These are phyloP conservation scores for Tuber umbilicatum DNA, from an alignment of 495 filamentous ascomycete genomes.

Conservation along the genomic window DNA sequence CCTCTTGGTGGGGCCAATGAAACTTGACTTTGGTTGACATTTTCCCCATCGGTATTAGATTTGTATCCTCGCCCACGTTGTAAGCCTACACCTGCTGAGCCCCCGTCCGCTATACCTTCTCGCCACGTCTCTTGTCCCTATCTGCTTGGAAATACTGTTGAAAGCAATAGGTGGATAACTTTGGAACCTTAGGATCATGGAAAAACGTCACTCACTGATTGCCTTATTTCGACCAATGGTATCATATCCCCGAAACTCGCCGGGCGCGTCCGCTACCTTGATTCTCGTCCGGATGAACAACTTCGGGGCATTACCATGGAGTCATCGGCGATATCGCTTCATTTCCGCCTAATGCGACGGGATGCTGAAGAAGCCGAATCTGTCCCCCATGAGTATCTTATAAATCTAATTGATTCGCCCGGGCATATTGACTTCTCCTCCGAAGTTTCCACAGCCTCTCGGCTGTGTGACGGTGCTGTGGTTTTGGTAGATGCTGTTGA, in stretches of 20 bases:
- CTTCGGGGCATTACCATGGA: constrained; percentile 98
- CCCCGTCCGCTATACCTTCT: constrained; percentile 10
- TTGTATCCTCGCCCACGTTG: constrained; percentile 93
- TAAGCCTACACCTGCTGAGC: constrained; percentile 48
- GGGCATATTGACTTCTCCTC: constrained; percentile 99
- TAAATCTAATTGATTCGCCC: constrained; percentile 97
- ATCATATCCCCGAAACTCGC: constrained; percentile 97
- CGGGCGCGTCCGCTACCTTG: constrained; percentile 95
- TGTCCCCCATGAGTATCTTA: constrained; percentile 76
- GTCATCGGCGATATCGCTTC: constrained; percentile 93
- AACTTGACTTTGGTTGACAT: constrained; percentile 18
- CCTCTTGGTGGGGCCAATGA: constrained; percentile 8
- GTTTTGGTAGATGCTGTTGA: constrained; percentile 98
- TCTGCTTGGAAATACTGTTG: not conserved
- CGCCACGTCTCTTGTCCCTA: not conserved
- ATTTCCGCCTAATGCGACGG: constrained; percentile 81
- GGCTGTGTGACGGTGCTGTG: constrained; percentile 88
- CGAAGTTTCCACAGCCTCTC: constrained; percentile 91
- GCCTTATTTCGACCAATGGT: constrained; percentile 95
- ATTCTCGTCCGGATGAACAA: constrained; percentile 95
- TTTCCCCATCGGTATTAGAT: constrained; percentile 54
- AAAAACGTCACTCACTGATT: constrained; percentile 95
- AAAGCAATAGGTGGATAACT: not conserved
- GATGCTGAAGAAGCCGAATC: constrained; percentile 61
- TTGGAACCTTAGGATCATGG: constrained; percentile 66